phyloP scores from a whole-genome alignment of 140 eudicot genomes.

The Bidens hawaiensis region DNA sequence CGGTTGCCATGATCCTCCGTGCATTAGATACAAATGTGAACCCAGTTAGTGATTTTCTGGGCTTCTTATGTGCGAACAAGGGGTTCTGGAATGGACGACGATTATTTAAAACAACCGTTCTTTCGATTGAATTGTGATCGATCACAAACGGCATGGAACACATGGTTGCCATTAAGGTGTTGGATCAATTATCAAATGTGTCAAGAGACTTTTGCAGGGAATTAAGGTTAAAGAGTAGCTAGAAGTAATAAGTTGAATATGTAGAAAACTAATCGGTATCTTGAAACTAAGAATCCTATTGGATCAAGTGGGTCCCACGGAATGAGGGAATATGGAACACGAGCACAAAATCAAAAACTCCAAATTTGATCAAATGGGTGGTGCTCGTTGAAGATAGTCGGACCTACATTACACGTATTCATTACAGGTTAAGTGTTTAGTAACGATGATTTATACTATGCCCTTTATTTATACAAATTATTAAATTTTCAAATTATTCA shows the following conservation, averaged over 20 bases:
- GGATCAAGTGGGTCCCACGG: too few species aligned
- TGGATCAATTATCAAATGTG: conserved; percentile 8
- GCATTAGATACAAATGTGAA: conserved; percentile 21
- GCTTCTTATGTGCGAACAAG: conserved; percentile 13
- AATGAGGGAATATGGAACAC: conserved; percentile 17
- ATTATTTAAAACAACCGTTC: conserved; percentile 22
- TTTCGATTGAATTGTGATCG: conserved; percentile 40
- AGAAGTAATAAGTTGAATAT: too few species aligned
- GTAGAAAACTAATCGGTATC: too few species aligned
- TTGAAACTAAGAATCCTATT: too few species aligned
- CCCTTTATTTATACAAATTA: too few species aligned
- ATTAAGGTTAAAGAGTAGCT: not conserved
- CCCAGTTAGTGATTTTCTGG: conserved; percentile 20
- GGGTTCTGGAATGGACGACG: conserved; percentile 20
- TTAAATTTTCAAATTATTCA: too few species aligned
- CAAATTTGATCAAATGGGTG: conserved; percentile 16
- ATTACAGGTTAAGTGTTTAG: too few species aligned
- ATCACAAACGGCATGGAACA: conserved; percentile 42
- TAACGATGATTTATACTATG: too few species aligned
- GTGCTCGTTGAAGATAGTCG: conserved; percentile 7
- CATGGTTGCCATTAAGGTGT: conserved; percentile 44
- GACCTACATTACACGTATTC: conserved; percentile 15
- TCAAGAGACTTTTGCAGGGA: too few species aligned
- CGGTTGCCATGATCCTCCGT: conserved; percentile 33
- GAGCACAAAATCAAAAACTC: conserved; percentile 13